A percentile compares a stretch with the other conserved stretches of the same genome.
phyloP scores from a whole-genome alignment of 2,329 filamentous ascomycete species.

The Pseudopyricularia javanii region DNA sequence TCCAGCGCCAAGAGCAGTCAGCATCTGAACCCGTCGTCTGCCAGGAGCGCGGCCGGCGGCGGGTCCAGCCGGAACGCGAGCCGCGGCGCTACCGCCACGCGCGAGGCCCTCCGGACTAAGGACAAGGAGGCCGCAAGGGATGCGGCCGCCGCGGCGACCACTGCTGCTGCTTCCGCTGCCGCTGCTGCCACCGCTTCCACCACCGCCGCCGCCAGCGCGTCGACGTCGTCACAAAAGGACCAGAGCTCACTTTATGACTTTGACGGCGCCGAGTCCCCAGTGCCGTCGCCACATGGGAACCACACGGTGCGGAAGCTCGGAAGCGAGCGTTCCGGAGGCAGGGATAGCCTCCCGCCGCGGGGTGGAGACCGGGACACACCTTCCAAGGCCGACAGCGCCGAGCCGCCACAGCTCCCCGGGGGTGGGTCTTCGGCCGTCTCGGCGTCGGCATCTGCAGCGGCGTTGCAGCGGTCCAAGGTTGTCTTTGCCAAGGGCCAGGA shows the following conservation, averaged over 20 bases:
- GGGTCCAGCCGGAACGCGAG: constrained; percentile 11
- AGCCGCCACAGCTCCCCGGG: constrained; percentile 26
- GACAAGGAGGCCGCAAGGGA: constrained; percentile 15
- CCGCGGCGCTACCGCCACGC: constrained; percentile 4
- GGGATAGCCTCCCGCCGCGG: constrained; percentile 21
- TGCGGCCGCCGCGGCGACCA: constrained; percentile 5
- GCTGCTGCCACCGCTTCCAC: too few species aligned
- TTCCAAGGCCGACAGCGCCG: constrained; percentile 42
- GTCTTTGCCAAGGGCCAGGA: constrained; percentile 50
- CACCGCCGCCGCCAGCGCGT: too few species aligned
- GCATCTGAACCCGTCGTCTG: constrained; percentile 1
- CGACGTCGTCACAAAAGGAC: not conserved
- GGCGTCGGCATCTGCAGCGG: constrained; percentile 23
- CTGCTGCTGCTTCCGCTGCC: too few species aligned
- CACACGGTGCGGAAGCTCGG: constrained; percentile 20
- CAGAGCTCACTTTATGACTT: constrained; percentile 27
- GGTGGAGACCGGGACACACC: constrained; percentile 37
- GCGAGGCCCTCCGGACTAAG: constrained; percentile 20
- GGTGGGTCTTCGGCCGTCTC: constrained; percentile 2
- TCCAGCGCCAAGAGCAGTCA: not conserved
- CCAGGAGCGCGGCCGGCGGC: constrained; percentile 6
- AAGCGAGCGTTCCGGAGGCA: constrained; percentile 17
- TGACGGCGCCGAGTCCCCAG: constrained; percentile 28
- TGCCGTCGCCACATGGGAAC: constrained; percentile 24
- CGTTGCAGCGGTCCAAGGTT: constrained; percentile 34